Percentiles rank a stretch among this genome's conserved stretches.
phyloP scores from a whole-genome alignment of 1,284 basidiomycete species.

The Trichosporon ovoides region DNA sequence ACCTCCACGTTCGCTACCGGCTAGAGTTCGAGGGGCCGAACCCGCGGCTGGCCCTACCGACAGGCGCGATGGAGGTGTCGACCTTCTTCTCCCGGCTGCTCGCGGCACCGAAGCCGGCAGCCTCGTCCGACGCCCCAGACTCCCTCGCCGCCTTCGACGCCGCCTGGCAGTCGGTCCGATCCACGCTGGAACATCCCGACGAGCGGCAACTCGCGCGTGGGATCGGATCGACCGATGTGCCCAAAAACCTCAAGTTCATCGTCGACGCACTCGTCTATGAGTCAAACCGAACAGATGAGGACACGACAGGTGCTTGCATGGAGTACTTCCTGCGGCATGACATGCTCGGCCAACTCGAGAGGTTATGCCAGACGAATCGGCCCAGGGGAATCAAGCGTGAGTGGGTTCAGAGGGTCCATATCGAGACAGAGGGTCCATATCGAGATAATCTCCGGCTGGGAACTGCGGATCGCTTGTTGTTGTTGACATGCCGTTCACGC shows the following conservation, averaged over 20 bases:
- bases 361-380: conserved; percentile 72
- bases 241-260: conserved; percentile 71
- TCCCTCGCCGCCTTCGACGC: conserved; percentile 36
- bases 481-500: neutral
- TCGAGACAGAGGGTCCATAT: too few species aligned
- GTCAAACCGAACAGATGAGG: conserved; percentile 74
- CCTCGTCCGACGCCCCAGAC: conserved; percentile 23
- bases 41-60: neutral
- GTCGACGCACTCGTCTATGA: conserved; percentile 83
- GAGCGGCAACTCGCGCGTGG: conserved; percentile 54
- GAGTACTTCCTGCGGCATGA: conserved; percentile 89
- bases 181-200: conserved; percentile 40
- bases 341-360: conserved; percentile 74
- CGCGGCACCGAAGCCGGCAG: conserved; percentile 28
- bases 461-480: too few species aligned
- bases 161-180: conserved; percentile 28
- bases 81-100: conserved; percentile 45
- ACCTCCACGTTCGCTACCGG: neutral
- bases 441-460: neutral
- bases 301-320: conserved; percentile 75
- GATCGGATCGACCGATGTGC: conserved; percentile 75
- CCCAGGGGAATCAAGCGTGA: conserved; percentile 69
- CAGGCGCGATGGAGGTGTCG: conserved; percentile 33
- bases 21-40: neutral
- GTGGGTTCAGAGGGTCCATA: neutral